Evolutionary conservation across 169 alveolate species (phyloP).

Genomic region (Eimeria falciformis): DNA sequence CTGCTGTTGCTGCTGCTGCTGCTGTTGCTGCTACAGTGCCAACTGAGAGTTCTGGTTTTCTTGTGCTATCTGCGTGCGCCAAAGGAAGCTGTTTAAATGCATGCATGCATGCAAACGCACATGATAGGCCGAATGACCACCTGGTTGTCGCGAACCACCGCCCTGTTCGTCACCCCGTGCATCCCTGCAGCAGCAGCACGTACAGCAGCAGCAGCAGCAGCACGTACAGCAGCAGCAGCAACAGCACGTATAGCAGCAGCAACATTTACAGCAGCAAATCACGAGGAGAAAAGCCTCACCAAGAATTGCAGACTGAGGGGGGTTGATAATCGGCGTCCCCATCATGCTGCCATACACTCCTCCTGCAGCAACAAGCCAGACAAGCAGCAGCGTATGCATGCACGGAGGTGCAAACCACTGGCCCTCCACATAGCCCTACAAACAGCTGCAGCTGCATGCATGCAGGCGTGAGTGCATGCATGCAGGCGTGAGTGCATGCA

Average conservation of each 20-base stretch:
- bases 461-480: background rate
- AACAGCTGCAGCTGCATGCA: no score
- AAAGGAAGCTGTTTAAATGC: background rate
- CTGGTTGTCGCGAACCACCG: constrained; percentile 94
- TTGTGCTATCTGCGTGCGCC: background rate
- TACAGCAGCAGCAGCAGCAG: constrained; percentile 26
- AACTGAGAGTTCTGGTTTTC: background rate
- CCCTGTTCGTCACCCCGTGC: constrained; percentile 94
- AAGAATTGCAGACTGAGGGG: constrained; percentile 96
- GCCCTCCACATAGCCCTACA: background rate
- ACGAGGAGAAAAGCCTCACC: constrained; percentile 74
- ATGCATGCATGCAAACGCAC: constrained; percentile 78
- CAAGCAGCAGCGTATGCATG: background rate
- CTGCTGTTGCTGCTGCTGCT: constrained; percentile 54
- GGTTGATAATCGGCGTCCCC: constrained; percentile 97
- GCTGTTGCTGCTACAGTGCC: background rate
- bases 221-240: background rate
- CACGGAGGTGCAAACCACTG: background rate
- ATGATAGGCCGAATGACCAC: constrained; percentile 96
- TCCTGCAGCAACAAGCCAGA: constrained; percentile 78
- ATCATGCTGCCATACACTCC: constrained; percentile 97
- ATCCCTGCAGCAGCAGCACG: constrained; percentile 86
- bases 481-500: background rate
- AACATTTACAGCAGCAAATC: constrained; percentile 22
- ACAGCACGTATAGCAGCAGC: background rate